A percentile compares a stretch with the other conserved stretches of the same genome.
phyloP scores from a whole-genome alignment of 179 eudicot species.

The Beta lomatogona region DNA sequence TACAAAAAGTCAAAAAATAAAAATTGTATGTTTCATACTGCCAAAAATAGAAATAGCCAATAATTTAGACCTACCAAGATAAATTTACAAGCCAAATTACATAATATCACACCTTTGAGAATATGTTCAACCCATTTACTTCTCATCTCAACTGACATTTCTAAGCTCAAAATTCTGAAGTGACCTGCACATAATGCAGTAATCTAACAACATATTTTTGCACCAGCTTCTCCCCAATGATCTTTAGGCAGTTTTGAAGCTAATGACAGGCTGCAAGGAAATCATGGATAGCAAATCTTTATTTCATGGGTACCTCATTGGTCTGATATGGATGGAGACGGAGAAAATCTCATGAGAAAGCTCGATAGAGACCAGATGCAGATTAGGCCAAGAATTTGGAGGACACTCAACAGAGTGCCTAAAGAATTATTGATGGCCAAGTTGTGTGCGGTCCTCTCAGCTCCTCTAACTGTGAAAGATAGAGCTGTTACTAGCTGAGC shows the following conservation, averaged over 20 bases:
- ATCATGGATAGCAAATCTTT: background rate
- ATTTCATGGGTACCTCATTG: conserved; percentile 27
- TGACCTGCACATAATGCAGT: background rate
- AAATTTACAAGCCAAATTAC: conserved; percentile 16
- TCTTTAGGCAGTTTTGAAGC: background rate
- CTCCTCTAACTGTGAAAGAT: conserved; percentile 90
- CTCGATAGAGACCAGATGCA: conserved; percentile 95
- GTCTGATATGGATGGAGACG: conserved; percentile 44
- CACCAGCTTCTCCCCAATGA: conserved; percentile 3
- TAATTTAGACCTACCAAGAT: conserved; percentile 1
- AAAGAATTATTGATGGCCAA: conserved; percentile 81
- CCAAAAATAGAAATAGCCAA: background rate
- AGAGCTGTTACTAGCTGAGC: conserved; percentile 96
- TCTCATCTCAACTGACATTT: background rate
- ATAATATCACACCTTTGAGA: background rate
- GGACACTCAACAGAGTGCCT: conserved; percentile 77
- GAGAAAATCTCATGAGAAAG: conserved; percentile 76
- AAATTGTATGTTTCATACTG: conserved; percentile 4
- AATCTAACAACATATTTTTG: background rate
- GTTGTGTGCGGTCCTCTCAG: conserved; percentile 89
- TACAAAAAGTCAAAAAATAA: too few species aligned
- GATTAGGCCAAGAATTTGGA: conserved; percentile 83
- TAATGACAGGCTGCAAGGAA: background rate
- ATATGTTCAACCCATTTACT: conserved; percentile 7
- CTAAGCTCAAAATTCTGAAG: background rate